Conservation (phyloP, 208 protist species). For the Wallacemonas sp. region DNA sequence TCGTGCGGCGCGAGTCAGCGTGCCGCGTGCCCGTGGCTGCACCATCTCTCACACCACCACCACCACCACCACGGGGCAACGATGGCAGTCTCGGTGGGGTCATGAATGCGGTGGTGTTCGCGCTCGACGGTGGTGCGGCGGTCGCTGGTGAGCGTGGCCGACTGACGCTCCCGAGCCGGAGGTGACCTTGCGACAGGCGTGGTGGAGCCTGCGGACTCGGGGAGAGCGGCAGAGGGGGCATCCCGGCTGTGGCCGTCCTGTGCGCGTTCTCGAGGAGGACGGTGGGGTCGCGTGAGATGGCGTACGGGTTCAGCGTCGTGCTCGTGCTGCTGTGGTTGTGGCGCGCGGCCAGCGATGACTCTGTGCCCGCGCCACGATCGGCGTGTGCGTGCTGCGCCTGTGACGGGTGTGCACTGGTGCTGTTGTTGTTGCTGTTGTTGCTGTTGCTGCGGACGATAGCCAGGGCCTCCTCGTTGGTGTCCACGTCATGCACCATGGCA, state of each 20-base stretch:
- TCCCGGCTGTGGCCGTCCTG: background rate
- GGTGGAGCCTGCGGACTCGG: background rate
- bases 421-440: background rate
- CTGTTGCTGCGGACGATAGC: too few species aligned
- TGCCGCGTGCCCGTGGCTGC: background rate
- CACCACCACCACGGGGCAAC: background rate
- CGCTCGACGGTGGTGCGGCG: background rate
- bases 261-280: background rate
- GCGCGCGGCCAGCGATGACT: background rate
- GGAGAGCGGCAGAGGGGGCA: constrained; percentile 3
- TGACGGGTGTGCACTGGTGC: too few species aligned
- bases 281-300: background rate
- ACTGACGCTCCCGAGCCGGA: constrained; percentile 11
- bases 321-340: background rate
- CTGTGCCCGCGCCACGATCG: background rate
- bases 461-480: background rate
- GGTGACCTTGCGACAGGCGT: background rate
- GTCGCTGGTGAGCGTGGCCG: constrained; percentile 10
- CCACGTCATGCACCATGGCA: background rate
- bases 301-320: background rate
- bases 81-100: constrained; percentile 4
- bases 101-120: background rate
- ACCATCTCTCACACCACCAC: background rate
- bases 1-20: background rate
- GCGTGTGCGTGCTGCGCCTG: too few species aligned